Conservation (phyloP, 768 basidiomycete species). For the Omphalotus guepiniiformis region DNA sequence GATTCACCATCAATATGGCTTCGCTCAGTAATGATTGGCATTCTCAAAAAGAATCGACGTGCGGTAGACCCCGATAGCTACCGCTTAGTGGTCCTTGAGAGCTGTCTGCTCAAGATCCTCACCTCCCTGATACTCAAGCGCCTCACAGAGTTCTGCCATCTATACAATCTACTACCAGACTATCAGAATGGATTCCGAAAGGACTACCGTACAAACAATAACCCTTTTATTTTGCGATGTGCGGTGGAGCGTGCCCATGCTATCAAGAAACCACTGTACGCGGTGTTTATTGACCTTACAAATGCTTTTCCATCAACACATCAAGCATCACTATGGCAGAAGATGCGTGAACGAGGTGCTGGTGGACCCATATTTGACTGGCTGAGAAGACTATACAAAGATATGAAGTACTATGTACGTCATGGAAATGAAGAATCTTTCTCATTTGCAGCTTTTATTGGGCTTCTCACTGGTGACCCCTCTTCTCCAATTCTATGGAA, state of each 20-base stretch:
- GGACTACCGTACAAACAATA: constrained; percentile 24
- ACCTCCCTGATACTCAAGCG: background rate
- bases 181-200: constrained; percentile 28
- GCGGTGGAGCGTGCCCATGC: constrained; percentile 16
- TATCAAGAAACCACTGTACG: constrained; percentile 11
- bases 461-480: background rate
- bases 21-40: no score
- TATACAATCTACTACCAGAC: constrained; percentile 15
- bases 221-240: constrained; percentile 17
- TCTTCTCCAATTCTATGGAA: constrained; percentile 4
- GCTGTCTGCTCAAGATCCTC: background rate
- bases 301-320: constrained; percentile 34
- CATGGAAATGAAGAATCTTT: background rate
- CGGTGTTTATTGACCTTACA: constrained; percentile 19
- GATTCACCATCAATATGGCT: no score
- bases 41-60: no score
- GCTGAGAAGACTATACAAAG: constrained; percentile 6
- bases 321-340: constrained; percentile 25
- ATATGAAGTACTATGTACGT: constrained; percentile 1
- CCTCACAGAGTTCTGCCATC: constrained; percentile 11
- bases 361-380: constrained; percentile 10
- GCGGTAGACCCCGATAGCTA: background rate
- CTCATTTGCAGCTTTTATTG: background rate
- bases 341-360: constrained; percentile 19
- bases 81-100: background rate